Conservation (phyloP, 2,329 filamentous ascomycete species). For the Knoxdaviesia capensis region DNA sequence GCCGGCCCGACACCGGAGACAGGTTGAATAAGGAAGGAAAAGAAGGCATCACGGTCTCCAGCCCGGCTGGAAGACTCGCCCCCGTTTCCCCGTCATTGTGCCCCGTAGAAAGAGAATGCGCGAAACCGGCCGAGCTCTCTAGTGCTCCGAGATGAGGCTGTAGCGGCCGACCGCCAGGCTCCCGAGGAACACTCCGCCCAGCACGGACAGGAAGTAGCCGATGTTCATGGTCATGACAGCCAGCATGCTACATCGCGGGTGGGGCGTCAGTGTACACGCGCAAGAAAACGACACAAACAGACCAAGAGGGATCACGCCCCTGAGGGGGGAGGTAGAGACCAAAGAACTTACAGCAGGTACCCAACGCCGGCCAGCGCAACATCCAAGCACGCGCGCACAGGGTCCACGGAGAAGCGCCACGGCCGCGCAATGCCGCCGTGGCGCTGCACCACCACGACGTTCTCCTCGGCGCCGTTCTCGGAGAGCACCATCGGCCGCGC, state of each 20-base stretch:
- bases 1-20: too few species aligned
- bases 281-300: not conserved
- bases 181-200: constrained; percentile 67
- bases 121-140: not conserved
- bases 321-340: constrained; percentile 1
- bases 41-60: too few species aligned
- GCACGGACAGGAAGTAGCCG: constrained; percentile 65
- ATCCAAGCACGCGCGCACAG: constrained; percentile 50
- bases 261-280: not conserved
- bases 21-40: too few species aligned
- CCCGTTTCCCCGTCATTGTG: too few species aligned
- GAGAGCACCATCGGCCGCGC: constrained; percentile 47
- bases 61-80: too few species aligned
- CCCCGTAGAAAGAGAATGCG: too few species aligned
- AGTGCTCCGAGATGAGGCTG: constrained; percentile 26
- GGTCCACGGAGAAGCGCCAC: constrained; percentile 66
- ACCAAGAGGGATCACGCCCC: not conserved
- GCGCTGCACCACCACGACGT: constrained; percentile 51
- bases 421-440: constrained; percentile 34
- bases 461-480: constrained; percentile 63
- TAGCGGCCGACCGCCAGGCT: constrained; percentile 65
- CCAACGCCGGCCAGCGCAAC: constrained; percentile 56
- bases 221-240: constrained; percentile 82
- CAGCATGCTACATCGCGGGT: constrained; percentile 48
- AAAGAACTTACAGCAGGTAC: constrained; percentile 58